Conservation (phyloP, 495 filamentous ascomycete genomes). For the Podospora pseudoanserina region DNA sequence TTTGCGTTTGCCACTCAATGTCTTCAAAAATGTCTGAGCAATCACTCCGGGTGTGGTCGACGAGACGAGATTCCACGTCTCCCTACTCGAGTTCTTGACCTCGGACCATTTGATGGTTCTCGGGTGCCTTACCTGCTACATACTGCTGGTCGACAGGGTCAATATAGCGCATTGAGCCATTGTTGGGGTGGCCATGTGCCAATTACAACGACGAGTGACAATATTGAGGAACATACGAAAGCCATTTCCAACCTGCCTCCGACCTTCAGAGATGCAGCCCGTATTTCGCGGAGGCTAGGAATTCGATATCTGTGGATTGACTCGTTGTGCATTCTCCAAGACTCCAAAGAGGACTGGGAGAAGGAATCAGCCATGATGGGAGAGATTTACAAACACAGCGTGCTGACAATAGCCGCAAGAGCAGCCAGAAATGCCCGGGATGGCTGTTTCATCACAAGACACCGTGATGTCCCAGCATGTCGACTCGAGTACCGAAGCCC, state of each 20-base stretch:
- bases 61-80: too few relatives aligned
- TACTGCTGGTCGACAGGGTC: too few relatives aligned
- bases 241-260: background rate
- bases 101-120: too few relatives aligned
- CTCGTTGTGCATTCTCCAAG: background rate
- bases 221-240: too few relatives aligned
- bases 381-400: background rate
- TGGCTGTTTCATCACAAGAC: background rate
- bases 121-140: too few relatives aligned
- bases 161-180: too few relatives aligned
- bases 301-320: background rate
- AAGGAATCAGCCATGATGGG: background rate
- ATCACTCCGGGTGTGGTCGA: too few relatives aligned
- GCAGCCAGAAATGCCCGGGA: background rate
- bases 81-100: too few relatives aligned
- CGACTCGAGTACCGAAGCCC: background rate
- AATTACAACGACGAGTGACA: too few relatives aligned
- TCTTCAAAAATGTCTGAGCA: too few relatives aligned
- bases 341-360: background rate
- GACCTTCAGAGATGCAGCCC: background rate
- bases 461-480: background rate
- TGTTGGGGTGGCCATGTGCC: too few relatives aligned
- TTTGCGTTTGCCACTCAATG: too few relatives aligned
- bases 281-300: background rate
- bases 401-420: background rate